These are phyloP conservation scores for Arachnomyces sp. DNA, from an alignment of 2,329 filamentous ascomycete genomes.

Conservation along the genomic window DNA sequence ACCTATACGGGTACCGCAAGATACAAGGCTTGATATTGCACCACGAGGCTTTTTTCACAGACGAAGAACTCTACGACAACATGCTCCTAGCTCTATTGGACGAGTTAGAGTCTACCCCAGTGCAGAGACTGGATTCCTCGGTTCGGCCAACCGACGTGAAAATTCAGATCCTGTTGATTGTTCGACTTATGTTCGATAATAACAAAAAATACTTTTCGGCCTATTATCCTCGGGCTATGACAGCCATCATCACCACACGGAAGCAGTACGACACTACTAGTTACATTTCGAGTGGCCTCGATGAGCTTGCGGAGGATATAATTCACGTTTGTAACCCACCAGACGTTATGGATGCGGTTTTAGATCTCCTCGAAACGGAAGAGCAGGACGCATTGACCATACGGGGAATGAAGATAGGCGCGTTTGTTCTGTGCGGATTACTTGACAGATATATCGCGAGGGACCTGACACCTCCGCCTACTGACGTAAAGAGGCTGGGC, in stretches of 20 bases:
- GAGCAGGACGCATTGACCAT: too few relatives aligned
- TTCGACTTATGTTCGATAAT: constrained; percentile 32
- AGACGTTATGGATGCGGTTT: constrained; percentile 26
- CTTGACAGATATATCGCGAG: constrained; percentile 19
- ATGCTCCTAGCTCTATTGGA: constrained; percentile 31
- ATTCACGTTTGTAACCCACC: constrained; percentile 22
- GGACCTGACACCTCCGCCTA: constrained; percentile 11
- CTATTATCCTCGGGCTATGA: constrained; percentile 29
- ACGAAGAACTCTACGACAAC: constrained; percentile 30
- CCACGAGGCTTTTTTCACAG: constrained; percentile 27
- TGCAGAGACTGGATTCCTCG: constrained; percentile 19
- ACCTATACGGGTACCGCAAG: constrained; percentile 36
- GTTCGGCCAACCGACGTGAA: constrained; percentile 28
- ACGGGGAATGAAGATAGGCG: too few relatives aligned
- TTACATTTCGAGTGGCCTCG: constrained; percentile 33
- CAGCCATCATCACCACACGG: constrained; percentile 30
- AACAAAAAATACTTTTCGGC: constrained; percentile 27
- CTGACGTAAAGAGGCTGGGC: constrained; percentile 23
- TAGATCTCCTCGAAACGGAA: constrained; percentile 26
- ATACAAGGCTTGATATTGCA: constrained; percentile 34
- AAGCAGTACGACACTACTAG: constrained; percentile 31
- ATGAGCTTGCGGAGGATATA: constrained; percentile 32
- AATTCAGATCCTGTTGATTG: constrained; percentile 35
- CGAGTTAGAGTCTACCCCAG: constrained; percentile 28
- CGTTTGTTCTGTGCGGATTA: constrained; percentile 22